phyloP scores from a whole-genome alignment of 2,329 filamentous ascomycete genomes.

The Ilyonectria robusta region DNA sequence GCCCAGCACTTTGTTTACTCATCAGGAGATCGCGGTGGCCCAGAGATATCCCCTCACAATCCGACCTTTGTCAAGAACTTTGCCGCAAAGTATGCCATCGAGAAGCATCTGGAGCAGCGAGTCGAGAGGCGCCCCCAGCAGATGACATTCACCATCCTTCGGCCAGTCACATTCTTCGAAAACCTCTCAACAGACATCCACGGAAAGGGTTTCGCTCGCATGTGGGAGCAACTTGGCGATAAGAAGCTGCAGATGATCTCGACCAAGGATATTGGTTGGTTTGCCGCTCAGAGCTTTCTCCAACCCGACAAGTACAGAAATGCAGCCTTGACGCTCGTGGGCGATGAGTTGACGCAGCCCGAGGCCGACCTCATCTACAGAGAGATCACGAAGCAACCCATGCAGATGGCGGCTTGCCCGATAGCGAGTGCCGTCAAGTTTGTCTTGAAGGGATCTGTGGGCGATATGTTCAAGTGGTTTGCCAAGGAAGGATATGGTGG shows the following conservation, averaged over 20 bases:
- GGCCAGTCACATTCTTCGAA: constrained; percentile 72
- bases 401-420: constrained; percentile 29
- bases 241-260: constrained; percentile 55
- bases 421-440: constrained; percentile 33
- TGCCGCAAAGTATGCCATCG: constrained; percentile 68
- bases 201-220: constrained; percentile 50
- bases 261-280: constrained; percentile 58
- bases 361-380: constrained; percentile 33
- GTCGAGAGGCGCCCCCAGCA: constrained; percentile 51
- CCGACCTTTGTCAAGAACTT: constrained; percentile 71
- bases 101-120: constrained; percentile 65
- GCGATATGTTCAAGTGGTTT: constrained; percentile 39
- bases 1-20: constrained; percentile 72
- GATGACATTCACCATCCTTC: constrained; percentile 71
- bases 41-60: constrained; percentile 59
- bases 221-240: constrained; percentile 37
- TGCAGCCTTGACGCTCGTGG: constrained; percentile 29
- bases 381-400: constrained; percentile 1
- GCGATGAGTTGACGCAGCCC: constrained; percentile 35
- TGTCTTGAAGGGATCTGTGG: constrained; percentile 29
- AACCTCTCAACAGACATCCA: constrained; percentile 53
- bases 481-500: constrained; percentile 37
- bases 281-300: constrained; percentile 56
- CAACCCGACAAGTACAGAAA: constrained; percentile 45
- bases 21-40: constrained; percentile 71